phyloP scores from a whole-genome alignment of 2,329 filamentous ascomycete genomes.

The Westerdykella aurantiaca region DNA sequence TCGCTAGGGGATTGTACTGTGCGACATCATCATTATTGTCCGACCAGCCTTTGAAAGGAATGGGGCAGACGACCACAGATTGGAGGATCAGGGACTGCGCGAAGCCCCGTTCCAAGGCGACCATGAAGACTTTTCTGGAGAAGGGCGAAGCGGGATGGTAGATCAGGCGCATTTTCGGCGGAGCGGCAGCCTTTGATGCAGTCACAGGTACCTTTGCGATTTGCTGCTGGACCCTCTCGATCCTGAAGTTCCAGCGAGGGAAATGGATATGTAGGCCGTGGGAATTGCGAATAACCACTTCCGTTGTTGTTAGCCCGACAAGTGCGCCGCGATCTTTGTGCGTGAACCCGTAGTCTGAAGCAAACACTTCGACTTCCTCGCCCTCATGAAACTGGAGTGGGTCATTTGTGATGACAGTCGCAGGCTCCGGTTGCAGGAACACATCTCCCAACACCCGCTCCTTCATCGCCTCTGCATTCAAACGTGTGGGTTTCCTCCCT shows the following conservation, averaged over 20 bases:
- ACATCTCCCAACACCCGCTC: slow-evolving; percentile 44
- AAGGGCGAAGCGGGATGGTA: slow-evolving; percentile 27
- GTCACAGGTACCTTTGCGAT: neutral
- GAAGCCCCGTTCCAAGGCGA: slow-evolving; percentile 24
- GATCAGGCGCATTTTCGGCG: slow-evolving; percentile 20
- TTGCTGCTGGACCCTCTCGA: slow-evolving; percentile 10
- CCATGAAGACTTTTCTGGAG: slow-evolving; percentile 25
- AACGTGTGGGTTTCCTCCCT: slow-evolving; percentile 40
- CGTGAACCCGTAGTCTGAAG: slow-evolving; percentile 28
- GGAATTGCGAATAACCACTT: slow-evolving; percentile 24
- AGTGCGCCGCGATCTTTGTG: slow-evolving; percentile 25
- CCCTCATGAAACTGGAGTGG: slow-evolving; percentile 51
- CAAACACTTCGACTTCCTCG: slow-evolving; percentile 44
- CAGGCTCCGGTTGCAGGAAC: slow-evolving; percentile 35
- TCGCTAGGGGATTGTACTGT: slow-evolving; percentile 24
- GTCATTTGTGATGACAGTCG: slow-evolving; percentile 48
- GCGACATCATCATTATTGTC: slow-evolving; percentile 26
- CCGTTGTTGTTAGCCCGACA: slow-evolving; percentile 22
- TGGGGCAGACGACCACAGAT: slow-evolving; percentile 27
- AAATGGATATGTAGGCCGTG: slow-evolving; percentile 32
- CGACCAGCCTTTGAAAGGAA: slow-evolving; percentile 23
- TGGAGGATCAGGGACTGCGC: slow-evolving; percentile 19
- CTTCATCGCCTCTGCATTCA: slow-evolving; percentile 22
- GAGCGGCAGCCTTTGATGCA: neutral
- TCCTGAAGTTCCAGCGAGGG: slow-evolving; percentile 36